Evolutionary conservation across 148 eudicot species (phyloP), one percentile per base, ranked within the genome.

Genomic region (Chenopodium quinoa): DNA sequence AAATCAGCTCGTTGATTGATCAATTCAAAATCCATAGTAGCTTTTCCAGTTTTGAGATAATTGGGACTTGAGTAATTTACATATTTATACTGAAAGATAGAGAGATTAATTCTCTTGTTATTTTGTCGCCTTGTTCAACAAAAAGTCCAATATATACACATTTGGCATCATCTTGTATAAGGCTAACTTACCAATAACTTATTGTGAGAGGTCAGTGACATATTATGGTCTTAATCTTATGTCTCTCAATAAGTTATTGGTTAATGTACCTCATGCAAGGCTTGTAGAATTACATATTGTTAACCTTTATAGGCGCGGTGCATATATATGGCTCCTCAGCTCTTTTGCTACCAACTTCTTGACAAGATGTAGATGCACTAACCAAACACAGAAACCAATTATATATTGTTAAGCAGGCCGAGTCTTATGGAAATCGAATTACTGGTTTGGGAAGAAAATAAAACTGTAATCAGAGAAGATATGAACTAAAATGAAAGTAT

Each of bases 1-100:
- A 91, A 93, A 84, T 94, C 97, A 73, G 91, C 85, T 10, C 98
- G 93, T 79, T 94, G 98, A 84, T 94, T 93, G 77, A 93, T 94
- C 82, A 94, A 81, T 81, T 71, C 90, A 73, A 94, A 88, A 70
- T 75, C 86, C 34, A 93, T 19, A 22, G 89, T 76, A 58, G 88
- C 82, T 77, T 79, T 89, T 19, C 97, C 97, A 2, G 88, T 88
- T 48, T 82, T 88, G 22, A 82, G 62, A 73, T 93, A 93, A 40
- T 76, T 37, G 0, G 60, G 47, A 31, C 4, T 82, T 0, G 92
- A 85, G 80, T 75, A 83, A 85, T 87, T 94, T n/a, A 89, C 95
- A 89, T 50, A 93, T 64, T 89, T 82, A 75, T 90, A 94, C 98
- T 94, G 93, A 37, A 89, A 44, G 60, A 54, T 20, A 54, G 60